Evolutionary conservation across 768 basidiomycete species (phyloP), one percentile per base, ranked within the genome.

Genomic region (Agaricus subrufescens): DNA sequence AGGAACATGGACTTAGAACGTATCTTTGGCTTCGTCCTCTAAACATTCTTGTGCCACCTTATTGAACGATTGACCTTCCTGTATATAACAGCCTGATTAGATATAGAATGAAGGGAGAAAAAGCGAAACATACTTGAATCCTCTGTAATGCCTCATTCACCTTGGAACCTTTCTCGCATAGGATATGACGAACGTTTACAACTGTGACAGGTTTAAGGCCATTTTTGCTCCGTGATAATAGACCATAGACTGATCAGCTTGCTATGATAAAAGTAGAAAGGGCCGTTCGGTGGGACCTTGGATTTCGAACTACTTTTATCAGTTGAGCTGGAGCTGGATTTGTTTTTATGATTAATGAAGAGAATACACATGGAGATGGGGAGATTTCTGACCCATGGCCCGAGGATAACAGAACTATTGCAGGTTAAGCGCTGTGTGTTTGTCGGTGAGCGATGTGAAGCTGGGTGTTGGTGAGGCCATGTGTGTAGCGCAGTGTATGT

Each of bases 41-140:
- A 91, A 93, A 61, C 89, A 93, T 63, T 92, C 91, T 65, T 91
- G 86, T 4, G 91, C 91, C 34, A 92, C 88, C 69, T 91, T 93
- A 71, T 92, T 88, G 66, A 94, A 94, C 11, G 88, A 72, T 63
- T 88, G 82, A 25, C 91, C 91, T 59, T 82, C 86, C 88, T 80
- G 54, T 27, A 50, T 48, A 46, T 27, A 23, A 9, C 38, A 49
- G 5, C n/a, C 23, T 9, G 1, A 8, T 11, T 15, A 19, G 4
- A 19, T 50, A 38, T 5, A 29, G 15, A 14, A 11, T 3, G 11
- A 26, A 4, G 37, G n/a, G 8, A 37, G n/a, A 50, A 15, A 37
- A 10, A 14, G 25, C 7, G 34, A 39, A n/a, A 27, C 65, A 47
- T 60, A 89, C 89, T 81, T 91, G 82, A 50, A 93, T 83, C 68